Evolutionary conservation across 352 stramenopile species (phyloP), one percentile per base, ranked within the genome.

Genomic region (Pythium apleroticum): DNA sequence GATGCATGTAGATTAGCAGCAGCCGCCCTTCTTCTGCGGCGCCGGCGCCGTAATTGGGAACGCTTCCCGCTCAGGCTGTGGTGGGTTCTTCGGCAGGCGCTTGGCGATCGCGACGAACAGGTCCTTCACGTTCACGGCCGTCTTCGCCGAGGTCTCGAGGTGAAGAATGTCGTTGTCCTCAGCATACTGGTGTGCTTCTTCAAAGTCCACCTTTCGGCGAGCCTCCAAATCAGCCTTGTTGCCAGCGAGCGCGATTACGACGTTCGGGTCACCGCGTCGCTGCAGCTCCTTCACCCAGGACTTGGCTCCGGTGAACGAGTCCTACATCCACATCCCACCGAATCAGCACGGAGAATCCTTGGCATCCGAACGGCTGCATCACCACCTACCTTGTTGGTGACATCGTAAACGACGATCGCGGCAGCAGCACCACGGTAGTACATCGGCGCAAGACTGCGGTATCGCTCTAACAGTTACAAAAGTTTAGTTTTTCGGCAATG

Each of bases 271-370:
- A 43, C 98, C 98, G 58, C 97, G 93, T 64, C 97, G 87, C 80
- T 99, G 97, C 49, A 99, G 81, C 75, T 99, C 98, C 77, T 99
- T 99, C 35, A 99, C 97, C 98, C 98, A 99, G 12, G 90, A 98
- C 73, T 99, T 99, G 45, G 98, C 98, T 10, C 97, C 97, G 20
- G 91, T 98, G 67, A 98, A 98, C 10, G 94, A 98, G 59, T 99
- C 96, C 87, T 97, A 27, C 19, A 50, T 28, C 4, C 5, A 58
- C 11, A 35, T 22, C 45, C 2, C 31, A 52, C 55, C n/a, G 12
- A 12, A 19, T 65, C 25, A 65, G 59, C 24, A 25, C 22, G 57
- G n/a, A 3, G 27, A 62, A 15, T 14, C 71, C 11, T 28, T 28
- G 19, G 43, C 20, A 27, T 27, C 20, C 43, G 28, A 15, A 22